Percentiles rank a stretch among this genome's conserved stretches.
phyloP scores from a whole-genome alignment of 1,139 yeast species.

The Ogataea hybrid region DNA sequence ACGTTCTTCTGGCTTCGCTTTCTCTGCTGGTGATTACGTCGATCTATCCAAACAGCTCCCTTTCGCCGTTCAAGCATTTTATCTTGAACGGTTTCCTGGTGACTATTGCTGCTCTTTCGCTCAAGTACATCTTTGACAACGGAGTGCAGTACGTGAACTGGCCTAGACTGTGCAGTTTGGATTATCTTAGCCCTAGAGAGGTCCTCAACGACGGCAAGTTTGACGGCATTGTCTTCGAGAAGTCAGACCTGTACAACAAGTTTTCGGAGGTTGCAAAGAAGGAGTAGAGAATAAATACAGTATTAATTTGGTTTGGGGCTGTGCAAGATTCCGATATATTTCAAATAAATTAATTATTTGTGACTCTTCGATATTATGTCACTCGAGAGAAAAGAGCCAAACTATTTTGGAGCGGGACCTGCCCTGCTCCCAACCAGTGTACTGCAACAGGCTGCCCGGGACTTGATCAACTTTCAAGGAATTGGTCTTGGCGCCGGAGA shows the following conservation, averaged over 20 bases:
- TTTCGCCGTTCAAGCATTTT: conserved; percentile 53
- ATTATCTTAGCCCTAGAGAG: conserved; percentile 47
- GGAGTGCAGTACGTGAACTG: conserved; percentile 93
- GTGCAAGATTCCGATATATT: conserved; percentile 1
- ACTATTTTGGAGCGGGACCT: conserved; percentile 97
- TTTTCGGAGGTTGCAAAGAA: conserved; percentile 26
- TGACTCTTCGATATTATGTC: conserved; percentile 24
- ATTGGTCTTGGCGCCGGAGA: conserved; percentile 89
- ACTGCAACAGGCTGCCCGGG: conserved; percentile 82
- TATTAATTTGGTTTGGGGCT: conserved; percentile 1
- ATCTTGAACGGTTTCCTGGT: conserved; percentile 59
- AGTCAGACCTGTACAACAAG: conserved; percentile 23
- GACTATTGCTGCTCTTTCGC: conserved; percentile 38
- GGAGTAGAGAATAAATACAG: conserved; percentile 20
- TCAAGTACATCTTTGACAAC: conserved; percentile 52
- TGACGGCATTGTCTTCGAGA: conserved; percentile 37
- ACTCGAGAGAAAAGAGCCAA: conserved; percentile 69
- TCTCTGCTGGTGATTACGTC: conserved; percentile 67
- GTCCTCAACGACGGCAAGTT: conserved; percentile 41
- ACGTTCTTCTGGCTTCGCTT: conserved; percentile 67
- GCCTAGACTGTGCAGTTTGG: conserved; percentile 68
- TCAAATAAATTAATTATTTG: not conserved
- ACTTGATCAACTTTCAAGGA: conserved; percentile 66
- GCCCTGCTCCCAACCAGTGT: conserved; percentile 85
- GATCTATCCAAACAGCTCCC: conserved; percentile 66